Conservation (phyloP, 1,139 yeast genomes). For the Geotrichum macrosporum region DNA sequence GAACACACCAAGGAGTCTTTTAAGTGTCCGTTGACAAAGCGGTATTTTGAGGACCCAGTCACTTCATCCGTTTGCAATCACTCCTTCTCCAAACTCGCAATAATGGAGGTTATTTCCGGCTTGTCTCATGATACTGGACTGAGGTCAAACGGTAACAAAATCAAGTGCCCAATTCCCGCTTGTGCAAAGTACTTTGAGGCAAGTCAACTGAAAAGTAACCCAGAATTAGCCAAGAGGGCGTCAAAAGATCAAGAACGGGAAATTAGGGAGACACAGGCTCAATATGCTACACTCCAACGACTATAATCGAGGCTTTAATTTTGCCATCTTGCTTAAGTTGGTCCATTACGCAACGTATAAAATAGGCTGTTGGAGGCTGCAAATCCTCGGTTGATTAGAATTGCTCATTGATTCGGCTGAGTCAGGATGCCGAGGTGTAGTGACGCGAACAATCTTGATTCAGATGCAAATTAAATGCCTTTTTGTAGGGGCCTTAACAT, state of each 20-base stretch:
- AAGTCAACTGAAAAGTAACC: constrained; percentile 22
- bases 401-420: no score
- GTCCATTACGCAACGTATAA: no score
- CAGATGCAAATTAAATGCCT: no score
- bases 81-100: constrained; percentile 29
- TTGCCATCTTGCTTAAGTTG: no score
- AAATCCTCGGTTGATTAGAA: no score
- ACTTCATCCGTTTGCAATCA: constrained; percentile 30
- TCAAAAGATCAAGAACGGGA: constrained; percentile 22
- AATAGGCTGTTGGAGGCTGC: no score
- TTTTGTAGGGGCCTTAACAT: no score
- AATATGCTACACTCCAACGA: constrained; percentile 23
- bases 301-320: constrained; percentile 28
- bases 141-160: neutral
- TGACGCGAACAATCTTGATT: no score
- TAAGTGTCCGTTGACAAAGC: constrained; percentile 33
- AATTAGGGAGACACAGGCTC: constrained; percentile 25
- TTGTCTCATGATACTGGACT: neutral
- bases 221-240: constrained; percentile 27
- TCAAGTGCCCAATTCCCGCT: constrained; percentile 32
- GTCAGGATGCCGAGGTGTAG: no score
- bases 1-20: constrained; percentile 29
- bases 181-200: constrained; percentile 23
- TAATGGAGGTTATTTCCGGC: constrained; percentile 24
- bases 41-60: constrained; percentile 30